A percentile compares a stretch with the other conserved stretches of the same genome.
These are phyloP conservation scores for Leucocoprinus birnbaumii DNA, from an alignment of 768 basidiomycete species.

Conservation along the genomic window DNA sequence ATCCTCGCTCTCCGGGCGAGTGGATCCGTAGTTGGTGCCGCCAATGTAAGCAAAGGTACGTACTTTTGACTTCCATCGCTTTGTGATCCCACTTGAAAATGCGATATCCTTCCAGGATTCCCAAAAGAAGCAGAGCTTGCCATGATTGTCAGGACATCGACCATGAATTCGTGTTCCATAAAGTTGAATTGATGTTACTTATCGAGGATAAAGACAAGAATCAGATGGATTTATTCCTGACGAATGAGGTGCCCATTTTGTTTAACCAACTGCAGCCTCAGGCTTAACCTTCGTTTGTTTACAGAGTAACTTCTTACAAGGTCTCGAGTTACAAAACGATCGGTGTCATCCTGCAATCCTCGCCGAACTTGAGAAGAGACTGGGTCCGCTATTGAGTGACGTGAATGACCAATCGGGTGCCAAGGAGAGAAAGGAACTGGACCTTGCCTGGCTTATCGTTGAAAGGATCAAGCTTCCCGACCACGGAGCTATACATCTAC, in stretches of 20 bases:
- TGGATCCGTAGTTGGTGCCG: slow-evolving; percentile 48
- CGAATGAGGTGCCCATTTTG: slow-evolving; percentile 35
- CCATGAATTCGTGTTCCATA: slow-evolving; percentile 43
- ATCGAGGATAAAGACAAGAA: slow-evolving; percentile 48
- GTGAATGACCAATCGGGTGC: background rate
- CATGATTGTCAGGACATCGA: slow-evolving; percentile 51
- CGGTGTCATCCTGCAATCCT: background rate
- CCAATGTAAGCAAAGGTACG: slow-evolving; percentile 50
- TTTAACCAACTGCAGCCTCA: no score
- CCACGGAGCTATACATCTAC: background rate
- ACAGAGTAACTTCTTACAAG: slow-evolving; percentile 44
- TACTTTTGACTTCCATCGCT: background rate
- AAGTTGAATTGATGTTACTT: slow-evolving; percentile 46
- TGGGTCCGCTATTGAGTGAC: slow-evolving; percentile 4
- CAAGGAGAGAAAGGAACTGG: background rate
- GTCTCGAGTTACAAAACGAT: slow-evolving; percentile 25
- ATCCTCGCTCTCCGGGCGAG: slow-evolving; percentile 46
- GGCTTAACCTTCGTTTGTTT: no score
- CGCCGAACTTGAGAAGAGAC: background rate
- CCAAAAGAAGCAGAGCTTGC: slow-evolving; percentile 40
- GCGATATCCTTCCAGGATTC: slow-evolving; percentile 38
- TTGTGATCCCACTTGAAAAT: background rate
- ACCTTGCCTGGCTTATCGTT: slow-evolving; percentile 7
- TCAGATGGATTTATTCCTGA: slow-evolving; percentile 44
- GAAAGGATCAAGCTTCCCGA: background rate